Evolutionary conservation across 176 grass and related monocot species (phyloP).

Genomic region (Panicum miliaceum): DNA sequence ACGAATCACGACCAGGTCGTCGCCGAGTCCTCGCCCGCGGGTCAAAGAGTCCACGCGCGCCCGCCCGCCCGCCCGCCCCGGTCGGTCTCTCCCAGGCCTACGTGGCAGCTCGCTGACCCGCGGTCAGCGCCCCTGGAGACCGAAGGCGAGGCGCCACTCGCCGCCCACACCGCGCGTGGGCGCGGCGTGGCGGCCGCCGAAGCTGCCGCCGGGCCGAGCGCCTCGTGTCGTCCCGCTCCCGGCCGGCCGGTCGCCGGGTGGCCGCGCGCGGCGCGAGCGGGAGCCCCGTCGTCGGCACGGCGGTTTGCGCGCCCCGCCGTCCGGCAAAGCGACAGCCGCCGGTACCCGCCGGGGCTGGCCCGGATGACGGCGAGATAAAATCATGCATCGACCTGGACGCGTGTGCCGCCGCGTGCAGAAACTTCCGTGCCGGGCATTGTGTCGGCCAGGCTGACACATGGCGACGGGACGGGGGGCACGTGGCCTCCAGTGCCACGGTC

Average conservation of each 20-base stretch:
- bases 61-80: background rate
- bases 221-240: background rate
- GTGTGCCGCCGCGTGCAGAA: background rate
- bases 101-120: conserved; percentile 24
- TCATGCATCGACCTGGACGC: background rate
- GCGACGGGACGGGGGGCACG: background rate
- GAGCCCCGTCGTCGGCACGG: background rate
- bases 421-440: background rate
- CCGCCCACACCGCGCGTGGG: background rate
- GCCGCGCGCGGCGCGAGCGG: background rate
- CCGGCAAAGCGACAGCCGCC: background rate
- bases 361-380: background rate
- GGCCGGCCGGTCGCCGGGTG: background rate
- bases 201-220: background rate
- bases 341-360: background rate
- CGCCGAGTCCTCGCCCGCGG: conserved; percentile 22
- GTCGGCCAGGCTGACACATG: background rate
- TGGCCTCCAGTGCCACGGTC: background rate
- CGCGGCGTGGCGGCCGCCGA: background rate
- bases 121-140: conserved; percentile 8
- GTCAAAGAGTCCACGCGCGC: conserved; percentile 39
- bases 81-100: background rate
- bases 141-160: background rate
- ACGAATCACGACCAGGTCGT: conserved; percentile 10
- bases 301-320: background rate